phyloP scores from a whole-genome alignment of 2,329 filamentous ascomycete genomes.

The Diaporthe aspalathi region DNA sequence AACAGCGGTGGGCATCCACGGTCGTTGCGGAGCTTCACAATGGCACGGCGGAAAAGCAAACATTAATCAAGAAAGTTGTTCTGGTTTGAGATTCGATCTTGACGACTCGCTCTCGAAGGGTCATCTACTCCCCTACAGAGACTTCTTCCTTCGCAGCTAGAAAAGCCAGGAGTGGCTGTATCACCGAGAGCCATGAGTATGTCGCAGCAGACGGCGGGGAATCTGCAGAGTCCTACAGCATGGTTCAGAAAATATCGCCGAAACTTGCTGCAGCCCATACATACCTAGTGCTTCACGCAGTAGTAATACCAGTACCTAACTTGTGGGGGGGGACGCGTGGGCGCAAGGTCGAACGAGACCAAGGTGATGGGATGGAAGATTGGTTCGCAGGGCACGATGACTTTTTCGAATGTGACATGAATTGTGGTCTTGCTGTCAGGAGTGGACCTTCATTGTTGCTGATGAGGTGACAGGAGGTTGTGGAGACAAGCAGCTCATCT shows the following conservation, averaged over 20 bases:
- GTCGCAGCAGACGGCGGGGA: no score
- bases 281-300: no score
- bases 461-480: background rate
- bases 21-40: background rate
- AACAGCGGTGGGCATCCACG: background rate
- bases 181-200: no score
- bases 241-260: no score
- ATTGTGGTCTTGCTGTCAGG: slow-evolving; percentile 3
- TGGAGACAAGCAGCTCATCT: slow-evolving; percentile 18
- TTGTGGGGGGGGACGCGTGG: background rate
- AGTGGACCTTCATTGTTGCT: background rate
- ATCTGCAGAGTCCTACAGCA: no score
- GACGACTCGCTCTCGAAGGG: no score
- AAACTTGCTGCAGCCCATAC: no score
- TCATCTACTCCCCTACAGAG: no score
- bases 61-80: no score
- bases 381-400: no score
- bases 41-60: background rate
- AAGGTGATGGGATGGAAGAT: background rate
- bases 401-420: no score
- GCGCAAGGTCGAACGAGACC: background rate
- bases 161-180: background rate
- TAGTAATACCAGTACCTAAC: no score
- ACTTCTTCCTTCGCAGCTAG: background rate
- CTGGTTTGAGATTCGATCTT: background rate